These are phyloP conservation scores for Galeopsis tetrahit DNA, from an alignment of 257 asterid species.

Conservation along the genomic window DNA sequence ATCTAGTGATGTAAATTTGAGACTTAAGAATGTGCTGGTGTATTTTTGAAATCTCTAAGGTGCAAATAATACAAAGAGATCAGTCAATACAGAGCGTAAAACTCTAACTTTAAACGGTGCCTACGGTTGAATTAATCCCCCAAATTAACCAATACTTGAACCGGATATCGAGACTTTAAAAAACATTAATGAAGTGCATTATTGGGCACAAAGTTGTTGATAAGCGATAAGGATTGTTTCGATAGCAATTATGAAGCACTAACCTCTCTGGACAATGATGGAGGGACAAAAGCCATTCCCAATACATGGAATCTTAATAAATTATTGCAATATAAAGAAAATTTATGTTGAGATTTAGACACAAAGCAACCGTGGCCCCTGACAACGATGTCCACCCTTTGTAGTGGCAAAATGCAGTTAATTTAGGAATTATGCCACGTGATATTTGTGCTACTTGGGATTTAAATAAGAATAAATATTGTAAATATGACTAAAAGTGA, in stretches of 20 bases:
- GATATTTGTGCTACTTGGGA: slow-evolving; percentile 32
- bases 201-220: slow-evolving; percentile 9
- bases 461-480: slow-evolving; percentile 19
- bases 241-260: slow-evolving; percentile 16
- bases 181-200: background rate
- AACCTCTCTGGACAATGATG: slow-evolving; percentile 14
- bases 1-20: too few relatives aligned
- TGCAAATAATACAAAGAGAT: too few relatives aligned
- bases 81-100: too few relatives aligned
- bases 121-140: too few relatives aligned
- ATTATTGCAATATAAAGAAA: background rate
- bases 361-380: slow-evolving; percentile 29
- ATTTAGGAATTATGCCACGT: slow-evolving; percentile 35
- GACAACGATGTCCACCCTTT: slow-evolving; percentile 18
- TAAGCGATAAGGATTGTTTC: background rate
- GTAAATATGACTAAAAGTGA: slow-evolving; percentile 4
- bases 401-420: background rate
- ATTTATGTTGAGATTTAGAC: slow-evolving; percentile 19
- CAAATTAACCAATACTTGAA: too few relatives aligned
- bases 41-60: too few relatives aligned
- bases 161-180: too few relatives aligned
- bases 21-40: too few relatives aligned
- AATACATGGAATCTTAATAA: slow-evolving; percentile 31
- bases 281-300: slow-evolving; percentile 5
- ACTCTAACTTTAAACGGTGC: too few relatives aligned